Conservation (phyloP, 257 asterid species). For the Nyctanthes arbortristis region DNA sequence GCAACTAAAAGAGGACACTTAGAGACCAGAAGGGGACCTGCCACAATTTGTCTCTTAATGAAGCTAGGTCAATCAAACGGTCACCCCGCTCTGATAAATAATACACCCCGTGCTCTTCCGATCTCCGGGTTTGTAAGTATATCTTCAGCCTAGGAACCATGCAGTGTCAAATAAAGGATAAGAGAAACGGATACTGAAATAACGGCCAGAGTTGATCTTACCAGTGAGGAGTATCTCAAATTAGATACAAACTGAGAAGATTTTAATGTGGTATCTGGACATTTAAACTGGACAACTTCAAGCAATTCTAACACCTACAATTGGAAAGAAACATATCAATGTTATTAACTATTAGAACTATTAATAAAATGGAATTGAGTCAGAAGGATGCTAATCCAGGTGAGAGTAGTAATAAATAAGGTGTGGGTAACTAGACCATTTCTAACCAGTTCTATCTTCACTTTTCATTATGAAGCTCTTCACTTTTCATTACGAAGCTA, state of each 20-base stretch:
- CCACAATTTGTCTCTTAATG: slow-evolving; percentile 88
- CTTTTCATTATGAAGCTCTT: background rate
- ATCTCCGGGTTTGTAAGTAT: slow-evolving; percentile 61
- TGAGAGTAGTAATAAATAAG: background rate
- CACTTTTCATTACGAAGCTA: too few relatives aligned
- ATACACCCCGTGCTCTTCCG: slow-evolving; percentile 66
- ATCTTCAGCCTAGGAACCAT: slow-evolving; percentile 73
- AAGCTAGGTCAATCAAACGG: slow-evolving; percentile 78
- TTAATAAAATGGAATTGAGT: too few relatives aligned
- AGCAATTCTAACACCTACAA: slow-evolving; percentile 81
- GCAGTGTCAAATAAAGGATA: slow-evolving; percentile 15
- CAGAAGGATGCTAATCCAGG: background rate
- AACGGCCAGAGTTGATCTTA: slow-evolving; percentile 35
- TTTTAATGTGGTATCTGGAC: slow-evolving; percentile 67
- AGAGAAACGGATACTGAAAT: slow-evolving; percentile 5
- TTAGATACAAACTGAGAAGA: slow-evolving; percentile 71
- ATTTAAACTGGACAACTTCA: slow-evolving; percentile 76
- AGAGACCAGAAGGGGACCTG: slow-evolving; percentile 52
- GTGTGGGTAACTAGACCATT: background rate
- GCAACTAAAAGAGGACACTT: slow-evolving; percentile 4
- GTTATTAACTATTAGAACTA: too few relatives aligned
- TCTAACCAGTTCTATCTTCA: background rate
- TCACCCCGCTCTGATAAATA: slow-evolving; percentile 94
- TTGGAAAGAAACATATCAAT: slow-evolving; percentile 15
- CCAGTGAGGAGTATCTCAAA: slow-evolving; percentile 71